Conservation (phyloP, 257 asterid genomes). For the Nicotiana noctiflora region DNA sequence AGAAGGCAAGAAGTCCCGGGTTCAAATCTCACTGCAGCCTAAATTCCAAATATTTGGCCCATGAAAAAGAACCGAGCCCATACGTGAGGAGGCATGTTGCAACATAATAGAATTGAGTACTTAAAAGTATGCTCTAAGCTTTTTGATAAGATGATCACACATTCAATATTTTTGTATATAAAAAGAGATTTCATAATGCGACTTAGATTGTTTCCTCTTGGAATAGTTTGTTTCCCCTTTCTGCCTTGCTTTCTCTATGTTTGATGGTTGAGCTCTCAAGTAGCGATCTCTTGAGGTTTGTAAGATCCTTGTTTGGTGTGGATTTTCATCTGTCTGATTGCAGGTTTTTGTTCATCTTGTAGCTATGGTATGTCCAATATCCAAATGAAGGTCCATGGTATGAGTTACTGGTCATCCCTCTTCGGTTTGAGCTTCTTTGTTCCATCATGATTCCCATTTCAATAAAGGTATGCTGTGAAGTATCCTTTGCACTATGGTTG, state of each 20-base stretch:
- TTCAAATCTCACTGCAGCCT: not conserved
- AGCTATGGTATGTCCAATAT: slow-evolving; percentile 95
- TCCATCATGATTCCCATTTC: slow-evolving; percentile 99
- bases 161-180: not conserved
- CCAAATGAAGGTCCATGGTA: slow-evolving; percentile 99
- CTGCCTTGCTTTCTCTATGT: not conserved
- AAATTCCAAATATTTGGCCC: not conserved
- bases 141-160: not conserved
- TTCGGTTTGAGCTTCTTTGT: slow-evolving; percentile 97
- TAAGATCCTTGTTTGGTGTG: not conserved
- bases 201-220: not conserved
- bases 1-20: not conserved
- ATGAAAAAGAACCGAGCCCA: not conserved
- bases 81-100: not conserved
- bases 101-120: not conserved
- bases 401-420: slow-evolving; percentile 91
- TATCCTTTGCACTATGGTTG: slow-evolving; percentile 7
- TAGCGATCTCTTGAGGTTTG: not conserved
- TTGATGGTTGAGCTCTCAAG: not conserved
- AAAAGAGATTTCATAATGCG: not conserved
- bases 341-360: slow-evolving; percentile 22
- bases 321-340: slow-evolving; percentile 3
- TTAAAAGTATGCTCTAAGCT: not conserved
- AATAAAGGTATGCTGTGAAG: slow-evolving; percentile 62
- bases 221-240: not conserved